A percentile compares a stretch with the other conserved stretches of the same genome.
phyloP scores from a whole-genome alignment of 495 filamentous ascomycete species.

The Thermothielavioides terrestris region DNA sequence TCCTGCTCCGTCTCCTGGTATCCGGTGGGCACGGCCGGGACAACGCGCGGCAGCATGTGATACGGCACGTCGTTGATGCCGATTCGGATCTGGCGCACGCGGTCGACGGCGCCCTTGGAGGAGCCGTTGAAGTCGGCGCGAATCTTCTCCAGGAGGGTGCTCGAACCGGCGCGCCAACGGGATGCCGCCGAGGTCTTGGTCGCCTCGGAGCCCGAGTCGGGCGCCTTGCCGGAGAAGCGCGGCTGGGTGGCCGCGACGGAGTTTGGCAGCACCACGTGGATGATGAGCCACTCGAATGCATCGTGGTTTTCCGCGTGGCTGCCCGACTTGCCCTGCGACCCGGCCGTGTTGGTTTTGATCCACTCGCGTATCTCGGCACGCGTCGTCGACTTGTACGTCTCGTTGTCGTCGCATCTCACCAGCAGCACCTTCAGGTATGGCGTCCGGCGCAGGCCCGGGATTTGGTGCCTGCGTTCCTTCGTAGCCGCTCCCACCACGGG shows the following conservation, averaged over 20 bases:
- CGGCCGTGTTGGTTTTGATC: conserved; percentile 65
- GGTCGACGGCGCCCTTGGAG: conserved; percentile 67
- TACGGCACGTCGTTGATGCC: conserved; percentile 54
- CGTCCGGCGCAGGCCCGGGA: conserved; percentile 85
- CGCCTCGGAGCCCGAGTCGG: conserved; percentile 32
- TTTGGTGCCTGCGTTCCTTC: conserved; percentile 76
- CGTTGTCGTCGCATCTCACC: conserved; percentile 87
- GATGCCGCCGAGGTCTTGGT: conserved; percentile 42
- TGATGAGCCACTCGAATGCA: conserved; percentile 92
- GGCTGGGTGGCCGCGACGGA: conserved; percentile 67
- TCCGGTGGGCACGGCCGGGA: conserved; percentile 48
- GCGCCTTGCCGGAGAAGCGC: conserved; percentile 33
- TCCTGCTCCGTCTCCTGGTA: conserved; percentile 59
- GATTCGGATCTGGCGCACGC: conserved; percentile 78
- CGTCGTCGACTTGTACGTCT: conserved; percentile 74
- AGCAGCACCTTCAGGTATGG: conserved; percentile 90
- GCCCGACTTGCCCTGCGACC: conserved; percentile 41
- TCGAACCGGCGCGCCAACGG: conserved; percentile 71
- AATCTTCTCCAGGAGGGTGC: conserved; percentile 81
- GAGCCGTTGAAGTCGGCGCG: conserved; percentile 85
- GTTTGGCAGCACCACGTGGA: conserved; percentile 81
- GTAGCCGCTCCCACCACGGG: conserved; percentile 14
- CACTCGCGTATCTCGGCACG: conserved; percentile 78
- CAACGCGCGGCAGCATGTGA: conserved; percentile 45
- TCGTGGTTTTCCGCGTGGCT: conserved; percentile 69